Percentiles rank a stretch among this genome's conserved stretches.
These are phyloP conservation scores for Paracoccidioides brasiliensis DNA, from an alignment of 2,329 filamentous ascomycete species.

Conservation along the genomic window DNA sequence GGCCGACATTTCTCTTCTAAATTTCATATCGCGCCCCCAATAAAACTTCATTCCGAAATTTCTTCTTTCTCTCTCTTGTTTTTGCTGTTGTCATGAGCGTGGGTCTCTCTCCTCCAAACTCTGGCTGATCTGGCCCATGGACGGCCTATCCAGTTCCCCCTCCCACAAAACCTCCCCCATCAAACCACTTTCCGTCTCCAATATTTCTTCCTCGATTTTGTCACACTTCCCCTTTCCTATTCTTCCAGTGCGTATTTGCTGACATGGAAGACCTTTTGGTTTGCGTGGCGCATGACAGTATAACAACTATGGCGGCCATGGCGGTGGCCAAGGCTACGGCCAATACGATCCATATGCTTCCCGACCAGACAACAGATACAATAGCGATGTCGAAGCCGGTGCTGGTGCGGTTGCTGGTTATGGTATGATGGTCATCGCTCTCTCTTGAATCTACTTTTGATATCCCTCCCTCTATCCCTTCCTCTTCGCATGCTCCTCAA, in stretches of 20 bases:
- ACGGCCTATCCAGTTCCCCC: too few species aligned
- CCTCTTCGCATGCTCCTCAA: too few species aligned
- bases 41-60: neutral
- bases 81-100: constrained; percentile 17
- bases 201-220: neutral
- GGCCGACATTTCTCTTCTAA: neutral
- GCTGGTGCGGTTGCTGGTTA: constrained; percentile 14
- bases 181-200: neutral
- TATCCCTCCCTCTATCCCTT: too few species aligned
- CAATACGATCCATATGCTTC: constrained; percentile 43
- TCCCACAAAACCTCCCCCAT: neutral
- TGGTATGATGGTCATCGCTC: neutral
- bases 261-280: constrained; percentile 6
- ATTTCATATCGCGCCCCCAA: neutral
- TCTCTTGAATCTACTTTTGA: too few species aligned
- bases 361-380: constrained; percentile 20
- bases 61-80: neutral
- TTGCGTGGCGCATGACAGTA: constrained; percentile 11
- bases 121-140: constrained; percentile 6
- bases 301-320: constrained; percentile 18
- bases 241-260: neutral
- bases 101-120: constrained; percentile 14
- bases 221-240: neutral
- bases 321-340: constrained; percentile 34
- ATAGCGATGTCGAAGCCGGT: constrained; percentile 21